phyloP scores from a whole-genome alignment of 805 yeast species.

The Lipomyces spencermartinsiae region DNA sequence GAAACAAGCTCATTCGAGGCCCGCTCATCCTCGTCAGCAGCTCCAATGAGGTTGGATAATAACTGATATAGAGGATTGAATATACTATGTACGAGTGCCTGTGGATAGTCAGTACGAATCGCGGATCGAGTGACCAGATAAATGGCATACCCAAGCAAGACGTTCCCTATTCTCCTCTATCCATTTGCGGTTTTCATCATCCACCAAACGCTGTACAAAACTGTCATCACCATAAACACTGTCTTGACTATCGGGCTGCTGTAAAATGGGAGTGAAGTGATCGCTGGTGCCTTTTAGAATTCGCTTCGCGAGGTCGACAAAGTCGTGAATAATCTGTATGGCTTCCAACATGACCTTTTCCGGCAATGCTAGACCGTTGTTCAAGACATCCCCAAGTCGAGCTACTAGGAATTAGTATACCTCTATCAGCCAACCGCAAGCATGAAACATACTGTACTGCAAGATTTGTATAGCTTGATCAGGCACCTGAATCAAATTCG shows the following conservation, averaged over 20 bases:
- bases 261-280: not conserved
- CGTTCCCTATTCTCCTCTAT: slow-evolving; percentile 11
- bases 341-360: slow-evolving; percentile 23
- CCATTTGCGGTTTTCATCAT: slow-evolving; percentile 18
- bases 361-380: slow-evolving; percentile 22
- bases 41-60: slow-evolving; percentile 26
- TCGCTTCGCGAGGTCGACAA: slow-evolving; percentile 15
- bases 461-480: slow-evolving; percentile 21
- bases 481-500: slow-evolving; percentile 18
- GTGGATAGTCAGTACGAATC: not conserved
- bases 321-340: slow-evolving; percentile 20
- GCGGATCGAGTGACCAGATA: not conserved
- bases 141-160: slow-evolving; percentile 22
- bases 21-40: slow-evolving; percentile 10
- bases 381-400: slow-evolving; percentile 22
- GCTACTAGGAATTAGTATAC: slow-evolving; percentile 11
- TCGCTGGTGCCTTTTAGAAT: slow-evolving; percentile 3
- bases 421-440: not conserved
- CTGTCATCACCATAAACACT: slow-evolving; percentile 25
- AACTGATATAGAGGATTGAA: slow-evolving; percentile 24
- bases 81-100: slow-evolving; percentile 17
- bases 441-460: slow-evolving; percentile 18
- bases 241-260: slow-evolving; percentile 13
- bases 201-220: slow-evolving; percentile 19
- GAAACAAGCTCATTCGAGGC: slow-evolving; percentile 4